Base-by-base conservation (phyloP, 2,329 filamentous ascomycete species). In the Arthrobotrys pseudoclavata region DNA sequence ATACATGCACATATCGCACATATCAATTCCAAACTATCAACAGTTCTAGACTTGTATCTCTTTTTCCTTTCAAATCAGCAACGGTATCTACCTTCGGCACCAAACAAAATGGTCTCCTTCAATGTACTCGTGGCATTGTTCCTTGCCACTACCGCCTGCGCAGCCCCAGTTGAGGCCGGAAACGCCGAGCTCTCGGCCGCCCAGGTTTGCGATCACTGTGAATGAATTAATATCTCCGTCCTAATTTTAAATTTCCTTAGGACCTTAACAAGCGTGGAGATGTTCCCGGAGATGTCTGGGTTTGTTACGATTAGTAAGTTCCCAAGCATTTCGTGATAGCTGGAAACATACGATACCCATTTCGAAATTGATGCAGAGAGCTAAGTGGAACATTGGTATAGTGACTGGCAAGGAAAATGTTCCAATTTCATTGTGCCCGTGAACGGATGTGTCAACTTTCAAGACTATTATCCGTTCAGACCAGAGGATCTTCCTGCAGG, bases 391-490 rank as follows among this genome's bases (percentile, higher is more conserved):
- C 18, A 20, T 20, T 26, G 34, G 2, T 40, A 22, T 2, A 66
- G 61, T 52, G 61, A 66, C 42, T 66, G 61, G 61, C 10, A 47
- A 20, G 61, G 61, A 22, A 66, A 66, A 37, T 66, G 61, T 12
- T 18, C 22, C 3, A 66, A 66, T 18, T 66, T 66, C 20, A 22
- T 66, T 18, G n/a, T 66, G 15, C 42, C 61, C 3, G n/a, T n/a
- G 4, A 52, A 52, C 15, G 61, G 61, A n/a, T 66, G 61, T 24
- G 61, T 66, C 45, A 66, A 66, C 45, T 66, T 66, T 45, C 61
- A 66, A 40, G 61, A 66, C 18, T 66, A 66, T 34, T 66, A 66
- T 24, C 61, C 61, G 1, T 66, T 66, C 13, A 50, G 61, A 22
- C 61, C 61, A 7, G 61, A 66, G 45, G 61, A 66, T 24, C 61